Base-by-base conservation (phyloP, 495 filamentous ascomycete species). In the Neurospora sp. region DNA sequence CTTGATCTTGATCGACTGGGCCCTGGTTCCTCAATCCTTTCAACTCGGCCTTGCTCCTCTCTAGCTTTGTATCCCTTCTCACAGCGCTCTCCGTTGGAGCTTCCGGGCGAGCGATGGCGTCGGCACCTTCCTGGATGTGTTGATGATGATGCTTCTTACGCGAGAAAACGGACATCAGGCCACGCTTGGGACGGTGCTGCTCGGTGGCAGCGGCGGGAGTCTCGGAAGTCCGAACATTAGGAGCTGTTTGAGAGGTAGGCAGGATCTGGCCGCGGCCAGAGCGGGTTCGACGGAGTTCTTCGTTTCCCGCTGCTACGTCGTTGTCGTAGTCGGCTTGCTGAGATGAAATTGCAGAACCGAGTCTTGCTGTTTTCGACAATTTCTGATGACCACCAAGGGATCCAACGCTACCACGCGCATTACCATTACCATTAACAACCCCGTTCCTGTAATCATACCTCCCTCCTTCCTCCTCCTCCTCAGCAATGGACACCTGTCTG, bases 1-100 rank as follows among this genome's bases (percentile, higher is more conserved):
- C 38, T 10, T 69, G 40, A 2, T 15, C 42, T 9, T 71, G 42
- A 19, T 42, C 39, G 34, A 17, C 40, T 36, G 2, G 43, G 38
- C 21, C 42, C 5, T 40, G 73, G 24, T 62, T 70, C 37, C 79
- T 78, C 13, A 85, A 72, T 21, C 71, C 75, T 38, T 73, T 76
- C 0, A 89, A 77, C 71, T 87, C 80, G n/a, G 76, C 80, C 34
- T 74, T 73, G 74, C 78, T 84, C n/a, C 86, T 79, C 73, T 89
- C 87, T 3, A 88, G 79, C 71, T 80, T 83, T 5, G 86, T 88
- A 71, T 88, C 87, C 4, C 84, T 79, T 13, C 85, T 79, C 15
- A 86, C 86, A 15, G 85, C 82, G 70, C 84, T 86, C 59, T 89
- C 87, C 4, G 71, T 74, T 19, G 54, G 54, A 8, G 81, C 70